Evolutionary conservation across 2,329 filamentous ascomycete genomes (phyloP).

Genomic region (Sarocladium oryzae): DNA sequence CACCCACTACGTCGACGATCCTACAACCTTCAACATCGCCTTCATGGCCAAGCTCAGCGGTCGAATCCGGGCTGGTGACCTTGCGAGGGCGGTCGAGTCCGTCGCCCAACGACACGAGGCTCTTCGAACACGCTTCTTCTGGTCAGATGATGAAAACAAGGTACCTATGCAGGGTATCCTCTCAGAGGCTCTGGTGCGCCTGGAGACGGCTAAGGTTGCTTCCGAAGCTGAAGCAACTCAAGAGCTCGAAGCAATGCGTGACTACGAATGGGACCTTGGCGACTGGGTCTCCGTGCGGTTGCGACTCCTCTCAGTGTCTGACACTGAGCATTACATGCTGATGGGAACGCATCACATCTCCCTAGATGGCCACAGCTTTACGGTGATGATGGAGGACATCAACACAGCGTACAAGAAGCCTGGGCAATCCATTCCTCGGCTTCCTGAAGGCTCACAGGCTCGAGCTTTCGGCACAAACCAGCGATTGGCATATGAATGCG

Average conservation of each 20-base stretch:
- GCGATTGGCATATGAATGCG: conserved; percentile 4
- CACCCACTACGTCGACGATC: neutral
- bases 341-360: conserved; percentile 43
- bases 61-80: neutral
- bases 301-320: conserved; percentile 26
- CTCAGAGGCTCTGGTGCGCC: neutral
- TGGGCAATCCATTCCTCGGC: conserved; percentile 36
- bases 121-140: neutral
- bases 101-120: neutral
- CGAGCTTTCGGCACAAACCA: neutral
- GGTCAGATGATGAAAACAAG: neutral
- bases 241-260: conserved; percentile 23
- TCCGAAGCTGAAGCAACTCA: neutral
- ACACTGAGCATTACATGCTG: conserved; percentile 32
- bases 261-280: conserved; percentile 30
- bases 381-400: conserved; percentile 38
- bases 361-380: conserved; percentile 41
- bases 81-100: neutral
- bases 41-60: neutral
- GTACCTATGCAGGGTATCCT: neutral
- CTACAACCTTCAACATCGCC: neutral
- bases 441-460: conserved; percentile 26
- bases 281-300: conserved; percentile 27
- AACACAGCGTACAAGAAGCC: conserved; percentile 31
- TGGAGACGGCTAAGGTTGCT: neutral